phyloP scores from a whole-genome alignment of 495 filamentous ascomycete species.

The Hypoxylon crocopeplum region DNA sequence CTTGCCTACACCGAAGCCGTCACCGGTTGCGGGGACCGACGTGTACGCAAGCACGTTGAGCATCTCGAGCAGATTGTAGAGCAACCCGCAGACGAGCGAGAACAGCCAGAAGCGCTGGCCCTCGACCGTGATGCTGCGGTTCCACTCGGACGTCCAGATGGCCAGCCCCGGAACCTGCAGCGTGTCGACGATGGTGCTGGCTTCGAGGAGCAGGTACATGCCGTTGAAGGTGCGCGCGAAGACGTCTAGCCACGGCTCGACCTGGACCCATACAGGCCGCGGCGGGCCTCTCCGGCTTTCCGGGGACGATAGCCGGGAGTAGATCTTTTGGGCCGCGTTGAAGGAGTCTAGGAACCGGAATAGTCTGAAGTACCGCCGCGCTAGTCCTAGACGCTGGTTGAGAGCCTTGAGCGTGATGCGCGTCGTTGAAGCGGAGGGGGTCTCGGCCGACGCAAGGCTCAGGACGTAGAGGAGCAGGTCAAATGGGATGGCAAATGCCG shows the following conservation, averaged over 20 bases:
- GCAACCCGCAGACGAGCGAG: conserved; percentile 50
- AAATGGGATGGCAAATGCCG: conserved; percentile 45
- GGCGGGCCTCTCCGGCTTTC: not conserved
- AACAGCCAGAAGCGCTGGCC: conserved; percentile 72
- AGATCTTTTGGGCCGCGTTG: conserved; percentile 49
- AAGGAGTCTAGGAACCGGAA: conserved; percentile 71
- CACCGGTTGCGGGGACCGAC: conserved; percentile 12
- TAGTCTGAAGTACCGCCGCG: conserved; percentile 65
- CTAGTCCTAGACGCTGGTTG: conserved; percentile 44
- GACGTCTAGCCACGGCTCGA: conserved; percentile 46
- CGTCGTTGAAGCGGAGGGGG: conserved; percentile 8
- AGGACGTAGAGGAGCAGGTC: conserved; percentile 33
- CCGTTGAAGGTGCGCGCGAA: conserved; percentile 51
- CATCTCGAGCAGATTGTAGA: conserved; percentile 35
- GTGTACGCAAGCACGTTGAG: conserved; percentile 24
- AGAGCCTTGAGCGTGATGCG: conserved; percentile 33
- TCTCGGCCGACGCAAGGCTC: not conserved
- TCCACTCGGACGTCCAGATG: conserved; percentile 41
- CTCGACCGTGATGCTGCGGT: conserved; percentile 49
- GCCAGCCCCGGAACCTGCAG: conserved; percentile 57
- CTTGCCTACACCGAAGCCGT: conserved; percentile 10
- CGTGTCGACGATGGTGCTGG: conserved; percentile 47
- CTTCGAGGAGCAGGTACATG: conserved; percentile 57
- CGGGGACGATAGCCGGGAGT: conserved; percentile 5
- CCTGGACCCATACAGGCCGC: not conserved